Evolutionary conservation across 352 stramenopile species (phyloP).

Genomic region (Pythium volutum): DNA sequence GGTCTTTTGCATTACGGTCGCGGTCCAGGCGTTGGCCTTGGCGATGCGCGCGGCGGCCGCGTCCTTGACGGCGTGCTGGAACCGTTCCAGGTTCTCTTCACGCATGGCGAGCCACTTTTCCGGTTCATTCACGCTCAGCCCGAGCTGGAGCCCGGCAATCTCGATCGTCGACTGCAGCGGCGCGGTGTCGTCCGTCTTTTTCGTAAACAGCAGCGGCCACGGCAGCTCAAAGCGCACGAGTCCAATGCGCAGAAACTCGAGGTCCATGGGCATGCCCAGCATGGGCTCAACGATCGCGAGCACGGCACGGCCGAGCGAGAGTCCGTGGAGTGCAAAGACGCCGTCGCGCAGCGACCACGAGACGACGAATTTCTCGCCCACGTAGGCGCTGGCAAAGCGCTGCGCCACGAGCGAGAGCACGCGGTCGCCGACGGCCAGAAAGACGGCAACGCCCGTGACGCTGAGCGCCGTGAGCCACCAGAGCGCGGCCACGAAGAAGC

Average conservation of each 20-base stretch:
- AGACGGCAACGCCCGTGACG: slow-evolving; percentile 21
- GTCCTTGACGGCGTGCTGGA: slow-evolving; percentile 48
- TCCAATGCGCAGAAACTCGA: slow-evolving; percentile 61
- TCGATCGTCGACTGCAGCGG: slow-evolving; percentile 48
- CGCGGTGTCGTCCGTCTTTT: not conserved
- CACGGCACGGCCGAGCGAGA: slow-evolving; percentile 40
- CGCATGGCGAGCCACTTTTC: slow-evolving; percentile 77
- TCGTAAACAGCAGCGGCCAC: slow-evolving; percentile 26
- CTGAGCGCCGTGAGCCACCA: slow-evolving; percentile 26
- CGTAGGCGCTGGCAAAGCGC: slow-evolving; percentile 35
- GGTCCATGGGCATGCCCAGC: slow-evolving; percentile 52
- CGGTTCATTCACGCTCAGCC: slow-evolving; percentile 50
- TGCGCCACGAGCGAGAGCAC: slow-evolving; percentile 56
- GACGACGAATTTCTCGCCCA: slow-evolving; percentile 58
- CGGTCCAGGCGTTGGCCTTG: slow-evolving; percentile 57
- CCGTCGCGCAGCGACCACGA: slow-evolving; percentile 62
- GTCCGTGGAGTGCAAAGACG: slow-evolving; percentile 53
- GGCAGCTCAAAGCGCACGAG: slow-evolving; percentile 54
- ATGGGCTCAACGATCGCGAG: slow-evolving; percentile 58
- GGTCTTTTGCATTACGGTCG: slow-evolving; percentile 57
- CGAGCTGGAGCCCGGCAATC: slow-evolving; percentile 52
- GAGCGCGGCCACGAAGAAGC: slow-evolving; percentile 37
- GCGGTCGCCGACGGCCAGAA: slow-evolving; percentile 49
- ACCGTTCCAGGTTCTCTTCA: slow-evolving; percentile 61
- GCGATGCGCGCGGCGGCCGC: slow-evolving; percentile 48